These are phyloP conservation scores for Aspergillus bridgeri DNA, from an alignment of 495 filamentous ascomycete genomes.

Conservation along the genomic window DNA sequence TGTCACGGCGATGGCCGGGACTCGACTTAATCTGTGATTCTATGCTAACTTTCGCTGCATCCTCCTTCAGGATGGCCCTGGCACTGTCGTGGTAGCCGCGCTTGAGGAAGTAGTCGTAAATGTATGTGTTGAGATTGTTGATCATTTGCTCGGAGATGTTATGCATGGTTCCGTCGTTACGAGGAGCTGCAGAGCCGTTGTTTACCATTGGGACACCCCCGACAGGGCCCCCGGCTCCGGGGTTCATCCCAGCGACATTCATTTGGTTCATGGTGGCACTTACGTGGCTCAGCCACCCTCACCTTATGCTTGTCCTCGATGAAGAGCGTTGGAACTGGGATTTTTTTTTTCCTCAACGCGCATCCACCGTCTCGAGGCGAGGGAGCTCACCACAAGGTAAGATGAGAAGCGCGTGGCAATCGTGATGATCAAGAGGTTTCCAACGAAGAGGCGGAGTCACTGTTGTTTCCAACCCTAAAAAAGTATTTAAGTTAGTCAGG, in stretches of 20 bases:
- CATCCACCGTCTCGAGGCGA: constrained; percentile 39
- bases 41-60: constrained; percentile 49
- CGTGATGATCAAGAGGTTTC: constrained; percentile 12
- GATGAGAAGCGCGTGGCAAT: constrained; percentile 26
- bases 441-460: constrained; percentile 16
- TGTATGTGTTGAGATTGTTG: constrained; percentile 92
- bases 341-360: constrained; percentile 24
- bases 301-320: constrained; percentile 28
- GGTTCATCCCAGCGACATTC: constrained; percentile 64
- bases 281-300: constrained; percentile 37
- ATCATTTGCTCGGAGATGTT: constrained; percentile 53
- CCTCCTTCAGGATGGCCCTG: constrained; percentile 58
- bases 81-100: constrained; percentile 79
- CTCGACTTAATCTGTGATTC: constrained; percentile 59
- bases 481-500: constrained; percentile 2
- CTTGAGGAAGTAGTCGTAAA: constrained; percentile 93
- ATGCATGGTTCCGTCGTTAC: constrained; percentile 42
- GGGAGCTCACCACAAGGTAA: constrained; percentile 30
- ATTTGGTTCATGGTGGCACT: constrained; percentile 67
- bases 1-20: constrained; percentile 57
- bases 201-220: constrained; percentile 71
- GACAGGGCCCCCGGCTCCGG: constrained; percentile 58
- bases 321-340: constrained; percentile 18
- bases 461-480: constrained; percentile 8
- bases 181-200: constrained; percentile 55